Evolutionary conservation across 2,329 filamentous ascomycete species (phyloP), one percentile per base, ranked within the genome.

Genomic region (Botrytis elliptica): DNA sequence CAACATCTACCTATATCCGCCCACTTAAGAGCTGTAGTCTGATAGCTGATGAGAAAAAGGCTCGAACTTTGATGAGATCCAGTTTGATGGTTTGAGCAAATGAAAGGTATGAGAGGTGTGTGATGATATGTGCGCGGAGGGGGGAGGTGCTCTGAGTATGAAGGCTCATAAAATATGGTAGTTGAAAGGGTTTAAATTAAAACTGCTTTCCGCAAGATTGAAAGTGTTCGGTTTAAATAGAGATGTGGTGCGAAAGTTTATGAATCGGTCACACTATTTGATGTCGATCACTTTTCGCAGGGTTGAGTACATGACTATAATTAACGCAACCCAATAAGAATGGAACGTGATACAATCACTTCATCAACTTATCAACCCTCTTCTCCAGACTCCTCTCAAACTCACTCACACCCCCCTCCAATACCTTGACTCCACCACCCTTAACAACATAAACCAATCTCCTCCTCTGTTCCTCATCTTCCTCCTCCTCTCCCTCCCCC

Each of bases 311-410:
- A 36, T 36, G n/a, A 25, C 10, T 22, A 5, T 25, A 9, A 16
- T 14, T 25, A 29, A 10, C 29, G 18, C 7, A 29, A 36, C 5
- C 0, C 20, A 18, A 5, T 38, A 4, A 10, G 9, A 0, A 33
- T 10, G 5, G 14, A 33, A 14, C 2, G 18, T 20, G 14, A 52
- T 59, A 10, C 7, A 42, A 36, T 57, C 44, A 71, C n/a, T n/a
- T 71, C 69, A 65, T 59, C 77, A 86, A 80, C 79, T 85, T 87
- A 75, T 82, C 81, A 52, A 89, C 89, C 75, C 86, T 85, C 82
- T 86, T 91, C 80, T 90, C 88, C 80, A 92, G 84, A 65, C 86
- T 84, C 71, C 85, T 82, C 81, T 92, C 91, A 81, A 93, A 93
- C 79, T 89, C 86, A 64, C 87, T 84, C 73, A 93, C 90, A 0